These are phyloP conservation scores for Populus euphratica DNA, from an alignment of 345 rosid species.

Conservation along the genomic window DNA sequence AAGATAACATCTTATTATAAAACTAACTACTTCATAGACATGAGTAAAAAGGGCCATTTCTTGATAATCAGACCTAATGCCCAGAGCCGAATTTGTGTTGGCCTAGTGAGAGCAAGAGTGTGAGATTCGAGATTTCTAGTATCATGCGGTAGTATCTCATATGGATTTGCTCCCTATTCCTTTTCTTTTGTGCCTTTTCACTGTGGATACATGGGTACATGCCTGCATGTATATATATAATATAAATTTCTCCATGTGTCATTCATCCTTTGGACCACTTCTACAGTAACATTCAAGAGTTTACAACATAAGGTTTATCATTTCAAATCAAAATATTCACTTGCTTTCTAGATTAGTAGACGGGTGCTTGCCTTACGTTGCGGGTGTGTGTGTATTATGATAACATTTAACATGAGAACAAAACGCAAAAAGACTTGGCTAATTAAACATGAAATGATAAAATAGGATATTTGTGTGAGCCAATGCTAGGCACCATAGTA, in stretches of 20 bases:
- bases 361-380: no score
- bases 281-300: no score
- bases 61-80: neutral
- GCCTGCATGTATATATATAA: neutral
- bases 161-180: neutral
- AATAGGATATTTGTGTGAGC: no score
- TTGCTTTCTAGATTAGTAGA: no score
- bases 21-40: neutral
- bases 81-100: constrained; percentile 10
- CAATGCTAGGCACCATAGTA: no score
- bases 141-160: neutral
- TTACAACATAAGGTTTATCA: no score
- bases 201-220: neutral
- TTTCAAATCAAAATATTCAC: no score
- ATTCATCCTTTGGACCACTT: neutral
- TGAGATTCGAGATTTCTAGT: neutral
- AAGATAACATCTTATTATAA: neutral
- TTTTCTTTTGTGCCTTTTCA: neutral
- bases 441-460: no score
- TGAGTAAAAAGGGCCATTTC: neutral
- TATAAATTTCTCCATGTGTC: neutral
- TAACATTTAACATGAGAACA: no score
- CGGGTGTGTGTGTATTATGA: no score
- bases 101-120: neutral
- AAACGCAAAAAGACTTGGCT: no score